Evolutionary conservation across 257 asterid genomes (phyloP).

Genomic region (Rubia yunnanensis): DNA sequence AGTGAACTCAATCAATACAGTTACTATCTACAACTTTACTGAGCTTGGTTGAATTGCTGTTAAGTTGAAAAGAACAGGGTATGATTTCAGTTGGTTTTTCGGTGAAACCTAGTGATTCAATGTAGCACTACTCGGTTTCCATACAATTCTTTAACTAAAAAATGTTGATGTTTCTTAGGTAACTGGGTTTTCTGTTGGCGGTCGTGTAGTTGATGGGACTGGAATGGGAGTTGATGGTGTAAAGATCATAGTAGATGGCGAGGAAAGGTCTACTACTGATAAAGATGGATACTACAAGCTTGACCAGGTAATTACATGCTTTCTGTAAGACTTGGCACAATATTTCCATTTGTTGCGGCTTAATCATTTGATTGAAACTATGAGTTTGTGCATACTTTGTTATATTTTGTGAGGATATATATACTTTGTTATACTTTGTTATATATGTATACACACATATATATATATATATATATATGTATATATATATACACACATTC

Average conservation of each 20-base stretch:
- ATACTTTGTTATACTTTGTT: too few relatives aligned
- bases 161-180: constrained; percentile 44
- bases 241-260: constrained; percentile 66
- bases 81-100: background rate
- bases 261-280: constrained; percentile 70
- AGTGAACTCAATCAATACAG: too few relatives aligned
- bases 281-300: constrained; percentile 85
- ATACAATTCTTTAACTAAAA: background rate
- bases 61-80: background rate
- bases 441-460: too few relatives aligned
- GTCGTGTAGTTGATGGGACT: constrained; percentile 85
- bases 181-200: constrained; percentile 97
- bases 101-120: background rate
- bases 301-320: constrained; percentile 69
- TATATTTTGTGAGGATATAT: background rate
- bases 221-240: constrained; percentile 75
- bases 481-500: too few relatives aligned
- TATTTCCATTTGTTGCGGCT: background rate
- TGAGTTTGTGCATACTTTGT: background rate
- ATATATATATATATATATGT: too few relatives aligned
- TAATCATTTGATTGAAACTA: background rate
- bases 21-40: background rate
- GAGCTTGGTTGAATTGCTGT: too few relatives aligned
- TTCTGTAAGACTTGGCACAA: background rate
- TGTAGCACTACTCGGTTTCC: background rate